Percentiles rank a stretch among this genome's conserved stretches.
phyloP scores from a whole-genome alignment of 257 asterid genomes.

The Petunia axillaris region DNA sequence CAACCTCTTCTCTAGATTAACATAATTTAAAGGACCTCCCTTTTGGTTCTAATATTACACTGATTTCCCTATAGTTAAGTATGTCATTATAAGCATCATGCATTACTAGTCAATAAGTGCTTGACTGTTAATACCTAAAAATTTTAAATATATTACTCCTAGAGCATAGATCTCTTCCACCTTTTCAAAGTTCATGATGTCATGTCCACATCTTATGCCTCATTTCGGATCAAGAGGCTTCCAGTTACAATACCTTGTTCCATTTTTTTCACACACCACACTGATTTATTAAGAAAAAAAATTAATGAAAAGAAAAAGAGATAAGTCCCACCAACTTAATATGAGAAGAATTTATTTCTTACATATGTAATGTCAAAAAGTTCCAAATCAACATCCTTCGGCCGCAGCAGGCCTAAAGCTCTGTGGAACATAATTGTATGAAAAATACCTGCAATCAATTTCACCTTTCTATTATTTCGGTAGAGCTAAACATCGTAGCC shows the following conservation, averaged over 20 bases:
- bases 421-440: slow-evolving; percentile 93
- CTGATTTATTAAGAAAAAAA: neutral
- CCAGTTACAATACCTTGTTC: neutral
- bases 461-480: slow-evolving; percentile 16
- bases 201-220: slow-evolving; percentile 5
- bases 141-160: neutral
- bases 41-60: neutral
- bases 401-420: slow-evolving; percentile 97
- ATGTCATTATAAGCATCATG: neutral
- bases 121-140: neutral
- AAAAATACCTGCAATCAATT: slow-evolving; percentile 74
- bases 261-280: neutral
- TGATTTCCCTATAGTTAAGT: neutral
- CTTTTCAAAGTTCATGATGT: neutral
- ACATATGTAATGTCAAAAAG: slow-evolving; percentile 98
- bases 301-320: neutral
- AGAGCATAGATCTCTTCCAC: neutral
- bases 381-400: slow-evolving; percentile 94
- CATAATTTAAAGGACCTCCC: slow-evolving; percentile 13
- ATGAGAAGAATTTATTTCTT: slow-evolving; percentile 36
- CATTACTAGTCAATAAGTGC: neutral
- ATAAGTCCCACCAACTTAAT: neutral
- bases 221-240: neutral
- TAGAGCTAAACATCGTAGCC: neutral
- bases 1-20: slow-evolving; percentile 1